Evolutionary conservation across 192 early-diverging fungal genomes (phyloP), one percentile per base, ranked within the genome.

Genomic region (Podila horticola): DNA sequence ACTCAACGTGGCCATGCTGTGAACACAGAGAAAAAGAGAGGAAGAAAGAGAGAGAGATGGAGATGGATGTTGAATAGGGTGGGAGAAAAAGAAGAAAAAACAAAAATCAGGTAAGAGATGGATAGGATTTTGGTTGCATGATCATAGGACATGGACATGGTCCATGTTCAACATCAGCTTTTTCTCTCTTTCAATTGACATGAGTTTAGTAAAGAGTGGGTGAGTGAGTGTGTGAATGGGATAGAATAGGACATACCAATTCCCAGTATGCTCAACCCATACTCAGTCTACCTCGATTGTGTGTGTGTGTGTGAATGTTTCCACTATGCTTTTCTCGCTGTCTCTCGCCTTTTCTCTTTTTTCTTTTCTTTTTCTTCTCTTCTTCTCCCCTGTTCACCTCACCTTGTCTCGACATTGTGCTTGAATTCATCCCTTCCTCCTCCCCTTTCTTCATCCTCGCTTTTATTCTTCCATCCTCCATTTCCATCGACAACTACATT

Each of bases 141-240:
- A 45, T 45, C 41, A 45, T 45, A 45, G 41, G 41, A 45, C 41
- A 41, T 41, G 41, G 41, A 45, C 41, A 45, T 45, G 50, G 62
- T 28, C 34, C 38, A n/a, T 22, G 31, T 45, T 24, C 26, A 66
- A 51, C 45, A 48, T 26, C 36, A 38, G 62, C 29, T 62, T 36
- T 62, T 17, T 62, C 34, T 62, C 22, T 29, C 36, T 68, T 68
- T 28, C 66, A 68, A 45, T 68, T 68, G 33, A 31, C 33, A 38
- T 45, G 57, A 57, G 31, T 45, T 9, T 15, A 24, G 20, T 17
- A 48, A 33, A 33, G 30, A 17, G 49, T 33, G 41, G 33, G 55
- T 33, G 26, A 6, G 26, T 30, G 20, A 13, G 29, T 13, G 51
- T 55, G 24, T 52, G 19, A 51, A 50, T 55, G 45, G 20, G 59